Percentiles rank a stretch among this genome's conserved stretches.
Evolutionary conservation across 2,329 filamentous ascomycete species (phyloP).

Genomic region (Plenodomus biglobosus): DNA sequence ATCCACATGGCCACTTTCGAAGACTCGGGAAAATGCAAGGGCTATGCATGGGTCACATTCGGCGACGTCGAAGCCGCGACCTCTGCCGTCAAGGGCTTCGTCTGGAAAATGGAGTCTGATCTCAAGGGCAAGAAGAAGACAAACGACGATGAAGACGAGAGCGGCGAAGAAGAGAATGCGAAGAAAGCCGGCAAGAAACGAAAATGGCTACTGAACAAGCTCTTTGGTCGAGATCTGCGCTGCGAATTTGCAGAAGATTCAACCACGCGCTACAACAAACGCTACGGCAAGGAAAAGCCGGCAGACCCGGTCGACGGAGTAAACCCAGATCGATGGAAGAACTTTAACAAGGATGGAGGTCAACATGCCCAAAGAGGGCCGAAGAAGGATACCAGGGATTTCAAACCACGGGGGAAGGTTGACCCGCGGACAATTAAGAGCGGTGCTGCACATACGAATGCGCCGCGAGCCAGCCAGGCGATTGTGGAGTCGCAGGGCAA

Average conservation of each 20-base stretch:
- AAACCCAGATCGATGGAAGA: conserved; percentile 33
- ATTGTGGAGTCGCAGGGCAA: conserved; percentile 78
- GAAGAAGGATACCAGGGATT: conserved; percentile 30
- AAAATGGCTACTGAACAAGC: conserved; percentile 81
- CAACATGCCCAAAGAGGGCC: conserved; percentile 24
- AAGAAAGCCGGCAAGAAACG: conserved; percentile 53
- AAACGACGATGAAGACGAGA: conserved; percentile 60
- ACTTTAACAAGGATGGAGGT: conserved; percentile 25
- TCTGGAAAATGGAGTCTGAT: conserved; percentile 64
- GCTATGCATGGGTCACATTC: conserved; percentile 94
- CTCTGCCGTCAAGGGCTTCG: conserved; percentile 77
- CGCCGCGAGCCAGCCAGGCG: conserved; percentile 70
- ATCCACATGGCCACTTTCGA: conserved; percentile 93
- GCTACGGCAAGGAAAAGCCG: conserved; percentile 73
- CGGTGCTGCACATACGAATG: conserved; percentile 48
- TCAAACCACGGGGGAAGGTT: conserved; percentile 36
- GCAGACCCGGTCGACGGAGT: conserved; percentile 37
- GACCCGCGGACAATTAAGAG: conserved; percentile 51
- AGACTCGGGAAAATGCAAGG: conserved; percentile 96
- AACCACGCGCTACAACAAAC: conserved; percentile 86
- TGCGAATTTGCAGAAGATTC: conserved; percentile 94
- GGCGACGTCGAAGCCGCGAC: conserved; percentile 73
- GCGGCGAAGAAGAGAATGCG: conserved; percentile 54
- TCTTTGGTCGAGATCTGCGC: conserved; percentile 77
- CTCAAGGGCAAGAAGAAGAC: conserved; percentile 49